These are phyloP conservation scores for Hordeum marinum DNA, from an alignment of 176 grass and related monocot genomes.

Conservation along the genomic window DNA sequence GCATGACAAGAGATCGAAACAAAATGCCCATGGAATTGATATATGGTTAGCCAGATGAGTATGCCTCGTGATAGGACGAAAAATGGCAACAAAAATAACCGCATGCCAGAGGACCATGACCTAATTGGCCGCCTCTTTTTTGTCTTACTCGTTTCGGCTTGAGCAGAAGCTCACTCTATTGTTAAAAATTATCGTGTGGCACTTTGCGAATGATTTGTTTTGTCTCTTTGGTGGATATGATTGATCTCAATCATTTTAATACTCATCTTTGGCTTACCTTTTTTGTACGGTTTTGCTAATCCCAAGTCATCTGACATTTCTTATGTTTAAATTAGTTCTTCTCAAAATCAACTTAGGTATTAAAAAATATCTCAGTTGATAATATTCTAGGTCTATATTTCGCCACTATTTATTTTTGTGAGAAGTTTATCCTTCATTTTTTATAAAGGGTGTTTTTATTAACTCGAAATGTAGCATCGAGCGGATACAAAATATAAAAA, in stretches of 20 bases:
- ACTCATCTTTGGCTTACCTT: neutral
- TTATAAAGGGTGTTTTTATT: too few relatives aligned
- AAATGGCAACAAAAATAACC: neutral
- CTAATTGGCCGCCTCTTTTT: neutral
- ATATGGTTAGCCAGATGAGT: neutral
- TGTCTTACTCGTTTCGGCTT: neutral
- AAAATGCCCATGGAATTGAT: neutral
- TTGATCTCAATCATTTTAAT: neutral
- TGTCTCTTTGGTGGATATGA: neutral
- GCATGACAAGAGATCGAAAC: neutral
- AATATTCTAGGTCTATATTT: neutral
- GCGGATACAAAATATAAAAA: too few relatives aligned
- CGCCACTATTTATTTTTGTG: neutral
- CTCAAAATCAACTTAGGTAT: neutral
- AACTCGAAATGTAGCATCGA: too few relatives aligned
- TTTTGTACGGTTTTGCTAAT: neutral
- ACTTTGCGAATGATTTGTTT: neutral
- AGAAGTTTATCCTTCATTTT: too few relatives aligned
- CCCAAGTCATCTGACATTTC: neutral
- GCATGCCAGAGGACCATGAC: neutral
- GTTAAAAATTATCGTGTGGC: neutral
- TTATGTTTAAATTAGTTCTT: neutral
- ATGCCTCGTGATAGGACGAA: neutral
- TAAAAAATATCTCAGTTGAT: neutral
- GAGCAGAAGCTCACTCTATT: neutral